Conservation (phyloP, 768 basidiomycete genomes). For the Agrocybe praecox region DNA sequence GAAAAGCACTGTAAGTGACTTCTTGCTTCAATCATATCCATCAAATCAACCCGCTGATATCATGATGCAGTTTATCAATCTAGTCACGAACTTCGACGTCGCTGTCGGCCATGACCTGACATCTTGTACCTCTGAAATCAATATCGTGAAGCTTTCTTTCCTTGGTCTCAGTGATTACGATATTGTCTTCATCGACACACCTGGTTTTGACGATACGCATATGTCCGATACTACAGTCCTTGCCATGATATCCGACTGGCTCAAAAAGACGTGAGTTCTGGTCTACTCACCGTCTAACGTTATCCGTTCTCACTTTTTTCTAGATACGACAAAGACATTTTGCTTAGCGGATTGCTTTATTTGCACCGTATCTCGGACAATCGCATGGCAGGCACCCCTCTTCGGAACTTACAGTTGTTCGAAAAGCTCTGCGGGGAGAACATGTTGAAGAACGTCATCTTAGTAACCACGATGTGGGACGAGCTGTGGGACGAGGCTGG, state of each 20-base stretch:
- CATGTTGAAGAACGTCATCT: too few relatives aligned
- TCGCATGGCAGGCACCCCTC: too few relatives aligned
- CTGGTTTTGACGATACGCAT: slow-evolving; percentile 29
- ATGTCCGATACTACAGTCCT: slow-evolving; percentile 13
- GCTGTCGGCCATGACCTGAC: slow-evolving; percentile 10
- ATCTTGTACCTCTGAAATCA: slow-evolving; percentile 17
- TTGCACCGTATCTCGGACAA: too few relatives aligned
- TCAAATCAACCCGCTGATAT: not conserved
- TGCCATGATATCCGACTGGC: slow-evolving; percentile 14
- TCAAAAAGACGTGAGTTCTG: slow-evolving; percentile 2
- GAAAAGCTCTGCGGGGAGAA: too few relatives aligned
- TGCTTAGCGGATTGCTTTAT: too few relatives aligned
- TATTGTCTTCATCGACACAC: slow-evolving; percentile 28
- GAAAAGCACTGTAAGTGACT: slow-evolving; percentile 21
- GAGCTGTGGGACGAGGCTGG: too few relatives aligned
- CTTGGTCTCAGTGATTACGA: slow-evolving; percentile 10
- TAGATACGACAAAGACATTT: too few relatives aligned
- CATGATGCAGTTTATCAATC: slow-evolving; percentile 15
- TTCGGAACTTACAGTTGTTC: too few relatives aligned
- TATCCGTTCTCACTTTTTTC: too few relatives aligned
- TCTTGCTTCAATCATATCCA: not conserved
- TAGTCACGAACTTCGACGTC: not conserved
- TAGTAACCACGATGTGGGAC: too few relatives aligned
- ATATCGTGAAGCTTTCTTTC: slow-evolving; percentile 13
- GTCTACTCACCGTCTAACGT: too few relatives aligned